phyloP scores from a whole-genome alignment of 2,329 filamentous ascomycete species.

The Annulohypoxylon truncatum region DNA sequence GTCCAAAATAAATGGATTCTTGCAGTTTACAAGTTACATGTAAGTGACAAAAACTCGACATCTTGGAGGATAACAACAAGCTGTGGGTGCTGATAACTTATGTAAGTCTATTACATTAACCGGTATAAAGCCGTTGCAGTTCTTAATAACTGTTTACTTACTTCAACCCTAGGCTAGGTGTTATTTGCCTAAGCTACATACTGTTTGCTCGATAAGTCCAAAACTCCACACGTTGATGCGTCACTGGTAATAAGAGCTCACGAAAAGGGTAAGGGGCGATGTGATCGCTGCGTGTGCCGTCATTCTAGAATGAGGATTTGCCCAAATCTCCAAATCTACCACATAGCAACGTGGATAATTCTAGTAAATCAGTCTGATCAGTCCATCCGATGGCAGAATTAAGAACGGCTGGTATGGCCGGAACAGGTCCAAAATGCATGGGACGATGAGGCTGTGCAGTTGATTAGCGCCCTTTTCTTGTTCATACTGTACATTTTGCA shows the following conservation, averaged over 20 bases:
- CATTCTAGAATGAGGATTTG: slow-evolving; percentile 40
- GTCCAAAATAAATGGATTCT: background rate
- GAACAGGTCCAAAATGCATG: slow-evolving; percentile 29
- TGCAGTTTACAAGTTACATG: background rate
- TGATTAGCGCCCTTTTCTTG: slow-evolving; percentile 10
- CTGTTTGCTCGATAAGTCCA: slow-evolving; percentile 16
- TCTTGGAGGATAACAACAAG: background rate
- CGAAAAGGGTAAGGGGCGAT: slow-evolving; percentile 29
- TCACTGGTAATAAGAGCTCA: slow-evolving; percentile 10
- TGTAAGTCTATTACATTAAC: background rate
- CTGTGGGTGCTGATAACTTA: background rate
- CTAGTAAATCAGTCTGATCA: slow-evolving; percentile 21
- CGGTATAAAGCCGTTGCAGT: background rate
- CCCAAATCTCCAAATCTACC: slow-evolving; percentile 8
- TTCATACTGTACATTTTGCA: slow-evolving; percentile 33
- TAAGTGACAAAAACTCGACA: too few species aligned
- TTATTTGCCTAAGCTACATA: background rate
- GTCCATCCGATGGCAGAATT: slow-evolving; percentile 30
- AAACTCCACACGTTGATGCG: slow-evolving; percentile 12
- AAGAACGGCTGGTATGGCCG: slow-evolving; percentile 29
- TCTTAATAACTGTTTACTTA: background rate
- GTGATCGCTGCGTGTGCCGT: slow-evolving; percentile 31
- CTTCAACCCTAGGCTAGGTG: background rate
- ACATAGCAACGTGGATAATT: slow-evolving; percentile 19
- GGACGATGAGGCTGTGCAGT: slow-evolving; percentile 38